Evolutionary conservation across 441 rosid species (phyloP).

Genomic region (Manihot esculenta): DNA sequence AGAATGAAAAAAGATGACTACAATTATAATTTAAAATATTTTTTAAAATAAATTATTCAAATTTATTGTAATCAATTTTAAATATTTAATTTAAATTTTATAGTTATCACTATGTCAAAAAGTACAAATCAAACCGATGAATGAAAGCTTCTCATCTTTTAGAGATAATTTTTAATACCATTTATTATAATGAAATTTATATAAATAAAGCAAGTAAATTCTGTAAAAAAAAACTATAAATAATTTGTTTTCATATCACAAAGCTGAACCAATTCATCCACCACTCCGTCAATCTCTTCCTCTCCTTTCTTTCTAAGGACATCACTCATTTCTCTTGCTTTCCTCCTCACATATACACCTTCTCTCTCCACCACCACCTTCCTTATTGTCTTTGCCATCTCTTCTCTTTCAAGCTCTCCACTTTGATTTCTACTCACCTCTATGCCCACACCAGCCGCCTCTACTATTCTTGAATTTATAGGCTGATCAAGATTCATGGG

Average conservation of each 20-base stretch:
- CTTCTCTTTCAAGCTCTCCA: slow-evolving; percentile 28
- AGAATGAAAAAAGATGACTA: too few relatives aligned
- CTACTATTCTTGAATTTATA: slow-evolving; percentile 35
- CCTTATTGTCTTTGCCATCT: slow-evolving; percentile 31
- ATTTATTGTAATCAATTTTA: too few relatives aligned
- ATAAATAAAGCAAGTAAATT: too few relatives aligned
- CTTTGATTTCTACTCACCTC: slow-evolving; percentile 30
- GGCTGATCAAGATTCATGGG: slow-evolving; percentile 58
- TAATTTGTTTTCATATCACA: not conserved
- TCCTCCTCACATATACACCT: slow-evolving; percentile 34
- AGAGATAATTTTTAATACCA: too few relatives aligned
- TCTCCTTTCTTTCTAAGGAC: slow-evolving; percentile 28
- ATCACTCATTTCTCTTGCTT: slow-evolving; percentile 30
- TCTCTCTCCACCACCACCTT: slow-evolving; percentile 25
- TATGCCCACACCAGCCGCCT: slow-evolving; percentile 36
- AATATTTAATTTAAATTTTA: too few relatives aligned
- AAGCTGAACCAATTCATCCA: slow-evolving; percentile 19
- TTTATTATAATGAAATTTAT: too few relatives aligned
- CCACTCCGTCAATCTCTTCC: slow-evolving; percentile 31
- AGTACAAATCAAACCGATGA: too few relatives aligned
- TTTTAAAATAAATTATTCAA: too few relatives aligned
- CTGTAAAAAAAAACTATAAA: not conserved
- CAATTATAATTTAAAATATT: too few relatives aligned
- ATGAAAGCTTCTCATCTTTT: too few relatives aligned
- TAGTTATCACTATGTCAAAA: too few relatives aligned